Percentiles rank a stretch among this genome's conserved stretches.
Evolutionary conservation across 176 grass and related monocot genomes (phyloP).

Genomic region (Cocos nucifera): DNA sequence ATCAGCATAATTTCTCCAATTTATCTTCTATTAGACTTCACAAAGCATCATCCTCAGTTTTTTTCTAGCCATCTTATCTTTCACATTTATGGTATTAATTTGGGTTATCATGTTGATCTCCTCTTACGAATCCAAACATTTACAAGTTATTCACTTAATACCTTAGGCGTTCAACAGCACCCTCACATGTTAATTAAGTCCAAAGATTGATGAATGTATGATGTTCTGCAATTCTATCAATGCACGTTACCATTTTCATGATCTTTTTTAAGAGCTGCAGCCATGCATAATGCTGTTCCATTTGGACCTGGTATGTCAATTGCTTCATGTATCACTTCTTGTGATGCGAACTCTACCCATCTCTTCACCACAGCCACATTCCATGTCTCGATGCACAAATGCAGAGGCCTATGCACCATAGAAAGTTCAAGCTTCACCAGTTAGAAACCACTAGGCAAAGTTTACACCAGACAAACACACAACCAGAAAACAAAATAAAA

Average conservation of each 20-base stretch:
- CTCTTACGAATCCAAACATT: no score
- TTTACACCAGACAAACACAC: not conserved
- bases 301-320: conserved; percentile 64
- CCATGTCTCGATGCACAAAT: conserved; percentile 92
- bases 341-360: conserved; percentile 78
- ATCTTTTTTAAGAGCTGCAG: conserved; percentile 95
- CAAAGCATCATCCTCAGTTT: no score
- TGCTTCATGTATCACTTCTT: conserved; percentile 59
- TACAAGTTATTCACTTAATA: no score
- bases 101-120: no score
- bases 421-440: conserved; percentile 14
- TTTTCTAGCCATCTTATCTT: no score
- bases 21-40: no score
- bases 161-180: no score
- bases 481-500: not conserved
- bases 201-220: no score
- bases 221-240: not conserved
- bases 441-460: not conserved
- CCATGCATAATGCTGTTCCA: conserved; percentile 97
- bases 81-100: no score
- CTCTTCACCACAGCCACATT: conserved; percentile 69
- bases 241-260: conserved; percentile 69
- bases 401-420: conserved; percentile 65
- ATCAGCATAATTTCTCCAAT: no score
- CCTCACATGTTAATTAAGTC: no score